These are phyloP conservation scores for Xylaria sp. DNA, from an alignment of 2,329 filamentous ascomycete genomes.

Conservation along the genomic window DNA sequence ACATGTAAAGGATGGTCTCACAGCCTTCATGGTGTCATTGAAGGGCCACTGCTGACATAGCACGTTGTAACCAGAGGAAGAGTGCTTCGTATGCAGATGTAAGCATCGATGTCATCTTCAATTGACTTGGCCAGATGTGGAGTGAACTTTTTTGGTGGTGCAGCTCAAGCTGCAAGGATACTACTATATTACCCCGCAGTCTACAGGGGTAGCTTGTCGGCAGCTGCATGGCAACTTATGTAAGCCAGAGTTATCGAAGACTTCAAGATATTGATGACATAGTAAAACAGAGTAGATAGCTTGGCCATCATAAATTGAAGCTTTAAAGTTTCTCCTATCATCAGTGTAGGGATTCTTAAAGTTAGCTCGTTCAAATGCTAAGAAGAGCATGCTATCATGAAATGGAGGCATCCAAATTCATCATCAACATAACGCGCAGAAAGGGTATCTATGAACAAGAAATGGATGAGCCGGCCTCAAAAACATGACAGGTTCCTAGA, in stretches of 20 bases:
- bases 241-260: neutral
- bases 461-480: conserved; percentile 10
- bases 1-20: conserved; percentile 42
- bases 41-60: conserved; percentile 1
- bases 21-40: conserved; percentile 40
- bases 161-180: conserved; percentile 36
- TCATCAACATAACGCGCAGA: conserved; percentile 24
- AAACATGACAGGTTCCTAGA: conserved; percentile 25
- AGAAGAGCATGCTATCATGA: neutral
- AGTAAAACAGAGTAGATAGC: neutral
- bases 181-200: neutral
- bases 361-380: neutral
- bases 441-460: conserved; percentile 35
- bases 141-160: conserved; percentile 2
- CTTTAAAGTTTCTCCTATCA: neutral
- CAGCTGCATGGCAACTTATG: neutral
- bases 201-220: neutral
- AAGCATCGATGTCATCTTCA: conserved; percentile 12
- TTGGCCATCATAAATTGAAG: neutral
- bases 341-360: neutral
- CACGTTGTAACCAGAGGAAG: neutral
- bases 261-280: neutral
- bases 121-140: neutral
- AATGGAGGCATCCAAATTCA: conserved; percentile 16
- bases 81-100: neutral